Evolutionary conservation across 192 early-diverging fungal genomes (phyloP).

Genomic region (Coemansia sp.): DNA sequence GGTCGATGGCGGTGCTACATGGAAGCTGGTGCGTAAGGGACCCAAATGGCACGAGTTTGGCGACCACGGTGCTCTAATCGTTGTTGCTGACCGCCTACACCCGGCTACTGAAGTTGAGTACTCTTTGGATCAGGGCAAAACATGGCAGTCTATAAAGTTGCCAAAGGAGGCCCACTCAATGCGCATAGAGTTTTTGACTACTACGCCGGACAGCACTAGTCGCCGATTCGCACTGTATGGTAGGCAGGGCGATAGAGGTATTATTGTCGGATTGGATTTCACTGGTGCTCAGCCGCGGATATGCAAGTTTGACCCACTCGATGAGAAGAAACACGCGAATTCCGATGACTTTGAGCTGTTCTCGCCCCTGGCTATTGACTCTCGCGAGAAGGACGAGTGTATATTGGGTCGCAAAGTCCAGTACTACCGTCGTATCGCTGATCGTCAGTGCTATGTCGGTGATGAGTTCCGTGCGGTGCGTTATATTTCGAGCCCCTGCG

Average conservation of each 20-base stretch:
- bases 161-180: conserved; percentile 68
- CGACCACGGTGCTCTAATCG: conserved; percentile 84
- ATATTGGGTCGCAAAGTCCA: conserved; percentile 65
- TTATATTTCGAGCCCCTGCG: conserved; percentile 61
- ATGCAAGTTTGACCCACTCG: conserved; percentile 46
- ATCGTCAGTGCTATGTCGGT: conserved; percentile 73
- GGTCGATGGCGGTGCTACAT: conserved; percentile 81
- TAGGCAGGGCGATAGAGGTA: conserved; percentile 33
- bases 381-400: conserved; percentile 55
- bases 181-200: conserved; percentile 72
- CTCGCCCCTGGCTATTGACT: conserved; percentile 51
- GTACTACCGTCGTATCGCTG: conserved; percentile 71
- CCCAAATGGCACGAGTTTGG: conserved; percentile 93
- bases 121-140: conserved; percentile 76
- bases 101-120: conserved; percentile 64
- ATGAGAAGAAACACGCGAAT: conserved; percentile 38
- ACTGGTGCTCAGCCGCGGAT: conserved; percentile 44
- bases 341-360: conserved; percentile 72
- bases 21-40: conserved; percentile 79
- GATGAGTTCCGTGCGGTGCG: conserved; percentile 63
- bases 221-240: conserved; percentile 83
- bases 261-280: conserved; percentile 52
- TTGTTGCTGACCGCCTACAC: conserved; percentile 78
- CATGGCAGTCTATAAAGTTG: conserved; percentile 65
- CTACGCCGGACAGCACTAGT: conserved; percentile 62